Evolutionary conservation across 805 yeast species (phyloP).

Genomic region (Lipomyces starkeyi): DNA sequence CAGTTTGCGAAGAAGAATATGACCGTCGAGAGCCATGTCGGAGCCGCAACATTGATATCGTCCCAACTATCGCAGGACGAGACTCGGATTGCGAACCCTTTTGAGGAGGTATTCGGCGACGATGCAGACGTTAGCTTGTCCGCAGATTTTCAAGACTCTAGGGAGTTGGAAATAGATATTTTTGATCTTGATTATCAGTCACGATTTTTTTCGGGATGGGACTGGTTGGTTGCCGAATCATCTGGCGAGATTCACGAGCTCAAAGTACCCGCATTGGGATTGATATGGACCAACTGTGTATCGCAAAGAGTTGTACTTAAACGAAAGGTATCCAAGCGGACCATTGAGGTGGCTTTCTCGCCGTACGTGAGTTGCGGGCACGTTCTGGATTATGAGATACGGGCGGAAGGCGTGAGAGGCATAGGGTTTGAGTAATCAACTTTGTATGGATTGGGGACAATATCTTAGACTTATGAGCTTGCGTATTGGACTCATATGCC

Average conservation of each 20-base stretch:
- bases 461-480: neutral
- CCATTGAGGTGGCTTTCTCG: constrained; percentile 53
- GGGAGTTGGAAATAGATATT: constrained; percentile 41
- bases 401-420: constrained; percentile 3
- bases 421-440: neutral
- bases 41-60: constrained; percentile 12
- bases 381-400: neutral
- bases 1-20: constrained; percentile 35
- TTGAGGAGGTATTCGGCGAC: constrained; percentile 11
- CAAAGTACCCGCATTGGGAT: constrained; percentile 61
- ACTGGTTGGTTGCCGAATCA: constrained; percentile 48
- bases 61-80: constrained; percentile 1
- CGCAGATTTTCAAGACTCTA: constrained; percentile 5
- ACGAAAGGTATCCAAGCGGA: constrained; percentile 42
- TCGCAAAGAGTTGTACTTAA: constrained; percentile 54
- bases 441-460: neutral
- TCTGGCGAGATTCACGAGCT: constrained; percentile 30
- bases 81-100: neutral
- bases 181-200: constrained; percentile 65
- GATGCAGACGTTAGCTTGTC: neutral
- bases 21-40: constrained; percentile 1
- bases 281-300: constrained; percentile 59
- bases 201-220: constrained; percentile 82
- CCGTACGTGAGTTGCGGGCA: constrained; percentile 37
- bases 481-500: neutral